Evolutionary conservation across 148 eudicot species (phyloP).

Genomic region (Rhododendron ovatum): DNA sequence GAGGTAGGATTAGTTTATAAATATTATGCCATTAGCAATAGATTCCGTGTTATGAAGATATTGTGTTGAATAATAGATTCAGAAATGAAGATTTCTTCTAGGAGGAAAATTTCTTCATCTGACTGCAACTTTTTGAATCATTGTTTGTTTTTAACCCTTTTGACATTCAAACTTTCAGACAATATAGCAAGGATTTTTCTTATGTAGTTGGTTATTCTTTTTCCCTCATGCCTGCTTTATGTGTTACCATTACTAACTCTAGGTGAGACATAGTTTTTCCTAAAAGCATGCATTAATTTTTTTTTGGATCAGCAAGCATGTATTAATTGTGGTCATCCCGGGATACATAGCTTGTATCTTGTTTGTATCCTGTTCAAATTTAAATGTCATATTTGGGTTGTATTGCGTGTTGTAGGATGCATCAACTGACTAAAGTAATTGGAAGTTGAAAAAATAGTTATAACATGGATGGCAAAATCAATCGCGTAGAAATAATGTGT

Average conservation of each 20-base stretch:
- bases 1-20: background rate
- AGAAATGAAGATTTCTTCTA: background rate
- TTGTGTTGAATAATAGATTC: background rate
- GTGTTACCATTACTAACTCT: background rate
- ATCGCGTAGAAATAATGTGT: background rate
- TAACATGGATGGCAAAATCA: background rate
- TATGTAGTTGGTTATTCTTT: background rate
- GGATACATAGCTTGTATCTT: background rate
- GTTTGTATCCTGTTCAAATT: background rate
- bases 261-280: background rate
- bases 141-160: background rate
- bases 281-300: background rate
- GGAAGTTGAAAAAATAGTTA: background rate
- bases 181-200: background rate
- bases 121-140: background rate
- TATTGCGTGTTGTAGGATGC: background rate
- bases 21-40: background rate
- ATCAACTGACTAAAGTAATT: background rate
- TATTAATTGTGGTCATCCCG: background rate
- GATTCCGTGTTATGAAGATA: background rate
- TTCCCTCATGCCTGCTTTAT: background rate
- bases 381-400: background rate
- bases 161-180: background rate
- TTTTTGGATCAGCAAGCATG: no score
- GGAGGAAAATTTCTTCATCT: background rate